These are phyloP conservation scores for Chlorella ohadii DNA, from an alignment of 139 green algal genomes.

Conservation along the genomic window DNA sequence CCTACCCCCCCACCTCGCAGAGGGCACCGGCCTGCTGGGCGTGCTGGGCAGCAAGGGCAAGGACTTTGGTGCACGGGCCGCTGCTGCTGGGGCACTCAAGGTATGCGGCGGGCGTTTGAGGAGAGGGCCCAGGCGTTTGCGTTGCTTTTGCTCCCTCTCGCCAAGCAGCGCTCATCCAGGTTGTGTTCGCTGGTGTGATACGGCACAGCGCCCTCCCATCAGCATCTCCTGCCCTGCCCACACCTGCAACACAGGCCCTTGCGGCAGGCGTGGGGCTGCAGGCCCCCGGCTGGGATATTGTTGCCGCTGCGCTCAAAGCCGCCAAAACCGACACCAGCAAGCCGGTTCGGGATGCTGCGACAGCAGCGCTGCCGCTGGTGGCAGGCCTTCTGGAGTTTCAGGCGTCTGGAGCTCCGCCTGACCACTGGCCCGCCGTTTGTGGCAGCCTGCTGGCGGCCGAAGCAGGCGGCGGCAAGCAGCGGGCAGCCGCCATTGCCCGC, in stretches of 20 bases:
- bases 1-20: too few species aligned
- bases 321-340: slow-evolving; percentile 20
- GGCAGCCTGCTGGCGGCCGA: background rate
- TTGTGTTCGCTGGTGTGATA: too few species aligned
- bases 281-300: background rate
- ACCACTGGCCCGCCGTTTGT: background rate
- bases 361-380: slow-evolving; percentile 6
- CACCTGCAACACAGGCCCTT: background rate
- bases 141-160: too few species aligned
- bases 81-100: slow-evolving; percentile 1
- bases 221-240: too few species aligned
- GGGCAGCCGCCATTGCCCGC: too few species aligned
- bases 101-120: background rate
- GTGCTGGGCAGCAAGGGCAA: slow-evolving; percentile 14
- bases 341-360: slow-evolving; percentile 9
- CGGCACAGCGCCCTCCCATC: too few species aligned
- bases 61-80: slow-evolving; percentile 10
- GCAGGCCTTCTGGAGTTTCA: background rate
- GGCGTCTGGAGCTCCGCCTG: background rate
- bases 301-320: background rate
- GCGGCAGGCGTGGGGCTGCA: background rate
- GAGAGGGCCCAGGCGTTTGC: too few species aligned
- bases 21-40: slow-evolving; percentile 4
- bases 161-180: too few species aligned
- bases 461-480: too few species aligned